phyloP scores from a whole-genome alignment of 2,329 filamentous ascomycete genomes.

The Botrytis byssoidea region DNA sequence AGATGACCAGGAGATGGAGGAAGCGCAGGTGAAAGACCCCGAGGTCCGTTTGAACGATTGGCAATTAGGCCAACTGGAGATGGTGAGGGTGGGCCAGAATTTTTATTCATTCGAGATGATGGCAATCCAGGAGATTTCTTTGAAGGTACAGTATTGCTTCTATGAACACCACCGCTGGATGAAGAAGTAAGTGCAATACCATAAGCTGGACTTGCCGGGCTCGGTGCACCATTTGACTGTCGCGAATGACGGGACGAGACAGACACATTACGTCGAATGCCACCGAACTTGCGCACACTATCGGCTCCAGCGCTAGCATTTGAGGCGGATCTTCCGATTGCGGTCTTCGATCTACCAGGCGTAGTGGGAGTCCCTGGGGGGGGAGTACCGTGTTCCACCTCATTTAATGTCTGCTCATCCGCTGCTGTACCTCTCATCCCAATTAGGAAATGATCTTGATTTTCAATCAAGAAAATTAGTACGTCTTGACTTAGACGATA shows the following conservation, averaged over 20 bases:
- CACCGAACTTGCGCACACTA: slow-evolving; percentile 77
- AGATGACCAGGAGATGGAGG: slow-evolving; percentile 25
- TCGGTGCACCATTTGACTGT: slow-evolving; percentile 68
- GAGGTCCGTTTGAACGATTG: slow-evolving; percentile 26
- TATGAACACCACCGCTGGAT: slow-evolving; percentile 57
- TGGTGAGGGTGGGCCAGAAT: slow-evolving; percentile 50
- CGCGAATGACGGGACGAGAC: slow-evolving; percentile 86
- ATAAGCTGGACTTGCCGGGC: slow-evolving; percentile 62
- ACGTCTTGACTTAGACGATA: slow-evolving; percentile 96
- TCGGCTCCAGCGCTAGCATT: slow-evolving; percentile 87
- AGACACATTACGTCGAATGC: slow-evolving; percentile 82
- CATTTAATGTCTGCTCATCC: slow-evolving; percentile 69
- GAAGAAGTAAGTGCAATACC: slow-evolving; percentile 55
- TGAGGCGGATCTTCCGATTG: slow-evolving; percentile 73
- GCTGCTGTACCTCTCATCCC: slow-evolving; percentile 98
- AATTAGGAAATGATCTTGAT: slow-evolving; percentile 97
- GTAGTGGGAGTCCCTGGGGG: slow-evolving; percentile 50
- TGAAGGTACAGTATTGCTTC: slow-evolving; percentile 91
- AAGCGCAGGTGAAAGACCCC: slow-evolving; percentile 30
- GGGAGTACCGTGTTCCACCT: slow-evolving; percentile 65
- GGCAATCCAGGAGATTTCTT: slow-evolving; percentile 77
- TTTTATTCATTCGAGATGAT: slow-evolving; percentile 63
- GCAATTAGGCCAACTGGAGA: slow-evolving; percentile 32
- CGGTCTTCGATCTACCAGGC: slow-evolving; percentile 53
- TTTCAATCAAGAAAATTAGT: slow-evolving; percentile 95